phyloP scores from a whole-genome alignment of 106 monocot genomes.

The Cymbidium sinense region DNA sequence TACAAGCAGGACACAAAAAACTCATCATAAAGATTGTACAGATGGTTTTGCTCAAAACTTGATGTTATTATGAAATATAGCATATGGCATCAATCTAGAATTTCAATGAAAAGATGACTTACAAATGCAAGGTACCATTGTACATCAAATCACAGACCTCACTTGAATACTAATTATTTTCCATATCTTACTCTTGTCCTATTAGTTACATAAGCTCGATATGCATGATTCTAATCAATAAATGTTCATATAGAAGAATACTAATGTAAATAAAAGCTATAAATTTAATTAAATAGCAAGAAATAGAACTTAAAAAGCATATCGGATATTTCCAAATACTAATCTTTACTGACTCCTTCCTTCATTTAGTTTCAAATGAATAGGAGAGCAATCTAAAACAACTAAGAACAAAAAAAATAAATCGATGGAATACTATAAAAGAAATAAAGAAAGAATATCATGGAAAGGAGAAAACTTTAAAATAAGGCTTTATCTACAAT shows the following conservation, averaged over 20 bases:
- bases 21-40: no score
- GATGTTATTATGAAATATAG: no score
- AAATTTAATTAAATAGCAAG: not conserved
- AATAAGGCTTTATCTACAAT: no score
- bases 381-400: not conserved
- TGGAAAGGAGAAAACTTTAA: no score
- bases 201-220: not conserved
- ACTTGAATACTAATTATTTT: conserved; percentile 2
- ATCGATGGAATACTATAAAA: no score
- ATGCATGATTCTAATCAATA: not conserved
- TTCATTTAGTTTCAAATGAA: not conserved
- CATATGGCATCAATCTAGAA: no score
- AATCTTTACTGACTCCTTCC: not conserved
- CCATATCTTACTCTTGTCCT: not conserved
- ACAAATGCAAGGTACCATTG: no score
- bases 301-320: not conserved
- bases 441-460: no score
- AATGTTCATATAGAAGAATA: not conserved
- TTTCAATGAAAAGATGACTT: no score
- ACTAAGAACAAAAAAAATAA: not conserved
- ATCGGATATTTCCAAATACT: not conserved
- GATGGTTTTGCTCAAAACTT: no score
- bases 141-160: no score
- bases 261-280: not conserved
- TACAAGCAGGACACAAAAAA: no score